A percentile compares a stretch with the other conserved stretches of the same genome.
These are phyloP conservation scores for Fraxinus ornus DNA, from an alignment of 305 asterid genomes.

Conservation along the genomic window DNA sequence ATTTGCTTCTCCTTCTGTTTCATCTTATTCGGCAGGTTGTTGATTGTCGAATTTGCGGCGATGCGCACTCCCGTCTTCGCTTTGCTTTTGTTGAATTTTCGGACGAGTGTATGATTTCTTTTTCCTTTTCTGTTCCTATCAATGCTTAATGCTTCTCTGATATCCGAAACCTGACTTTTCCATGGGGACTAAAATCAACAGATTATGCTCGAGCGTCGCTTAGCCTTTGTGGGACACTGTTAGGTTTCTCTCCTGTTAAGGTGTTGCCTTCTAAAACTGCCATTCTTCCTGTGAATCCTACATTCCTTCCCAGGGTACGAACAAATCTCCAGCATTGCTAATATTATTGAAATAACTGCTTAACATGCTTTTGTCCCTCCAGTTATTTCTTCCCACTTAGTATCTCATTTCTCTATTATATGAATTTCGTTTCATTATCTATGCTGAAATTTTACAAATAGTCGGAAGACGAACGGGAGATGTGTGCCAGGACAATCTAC, in stretches of 20 bases:
- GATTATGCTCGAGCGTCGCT: slow-evolving; percentile 84
- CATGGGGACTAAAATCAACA: slow-evolving; percentile 28
- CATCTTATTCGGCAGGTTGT: slow-evolving; percentile 50
- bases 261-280: slow-evolving; percentile 95
- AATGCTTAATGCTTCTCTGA: slow-evolving; percentile 12
- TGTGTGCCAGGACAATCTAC: slow-evolving; percentile 92
- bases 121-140: slow-evolving; percentile 1
- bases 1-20: slow-evolving; percentile 9
- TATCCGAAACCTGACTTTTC: slow-evolving; percentile 9
- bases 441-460: slow-evolving; percentile 25
- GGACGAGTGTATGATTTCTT: slow-evolving; percentile 58
- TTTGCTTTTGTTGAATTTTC: slow-evolving; percentile 92
- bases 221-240: slow-evolving; percentile 52
- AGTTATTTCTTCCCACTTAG: slow-evolving; percentile 2
- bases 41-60: slow-evolving; percentile 94
- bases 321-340: not conserved
- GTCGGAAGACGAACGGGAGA: slow-evolving; percentile 95
- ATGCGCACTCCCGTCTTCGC: slow-evolving; percentile 88
- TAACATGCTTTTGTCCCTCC: not conserved
- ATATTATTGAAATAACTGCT: not conserved
- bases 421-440: not conserved
- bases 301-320: slow-evolving; percentile 86
- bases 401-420: not conserved
- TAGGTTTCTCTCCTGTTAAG: slow-evolving; percentile 69
- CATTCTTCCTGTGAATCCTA: slow-evolving; percentile 90